A percentile compares a stretch with the other conserved stretches of the same genome.
These are phyloP conservation scores for Meyerozyma sp. DNA, from an alignment of 1,139 yeast species.

Conservation along the genomic window DNA sequence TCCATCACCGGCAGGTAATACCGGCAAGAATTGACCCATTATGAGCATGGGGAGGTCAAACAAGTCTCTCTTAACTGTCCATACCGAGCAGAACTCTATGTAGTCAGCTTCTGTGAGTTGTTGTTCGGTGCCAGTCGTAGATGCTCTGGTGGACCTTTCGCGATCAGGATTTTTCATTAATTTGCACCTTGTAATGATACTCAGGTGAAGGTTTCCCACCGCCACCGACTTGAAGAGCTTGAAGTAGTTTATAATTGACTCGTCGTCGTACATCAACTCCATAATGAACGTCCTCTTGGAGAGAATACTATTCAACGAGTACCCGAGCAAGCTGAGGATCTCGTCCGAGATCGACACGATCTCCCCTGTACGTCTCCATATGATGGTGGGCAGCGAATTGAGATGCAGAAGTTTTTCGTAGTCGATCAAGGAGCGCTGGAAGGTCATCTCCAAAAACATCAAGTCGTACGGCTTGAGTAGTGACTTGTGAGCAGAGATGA, in stretches of 20 bases:
- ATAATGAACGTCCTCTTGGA: constrained; percentile 50
- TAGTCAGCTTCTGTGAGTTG: constrained; percentile 15
- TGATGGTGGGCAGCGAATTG: constrained; percentile 63
- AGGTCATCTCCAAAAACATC: constrained; percentile 60
- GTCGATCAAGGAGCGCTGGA: constrained; percentile 64
- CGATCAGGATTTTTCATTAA: constrained; percentile 26
- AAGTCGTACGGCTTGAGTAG: constrained; percentile 59
- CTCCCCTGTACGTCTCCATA: constrained; percentile 78
- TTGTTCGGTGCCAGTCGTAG: constrained; percentile 2
- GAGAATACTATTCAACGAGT: constrained; percentile 40
- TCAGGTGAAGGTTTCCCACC: constrained; percentile 45
- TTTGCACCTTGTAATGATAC: constrained; percentile 44
- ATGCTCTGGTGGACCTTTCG: constrained; percentile 2
- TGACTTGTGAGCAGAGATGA: constrained; percentile 66
- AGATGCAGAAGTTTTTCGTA: constrained; percentile 56
- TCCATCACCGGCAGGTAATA: constrained; percentile 39
- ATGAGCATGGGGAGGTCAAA: constrained; percentile 76
- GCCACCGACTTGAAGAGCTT: constrained; percentile 45
- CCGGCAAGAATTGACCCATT: constrained; percentile 41
- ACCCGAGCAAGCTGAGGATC: constrained; percentile 58
- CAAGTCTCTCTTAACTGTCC: constrained; percentile 76
- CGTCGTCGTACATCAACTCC: constrained; percentile 47
- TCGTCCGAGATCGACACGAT: constrained; percentile 68
- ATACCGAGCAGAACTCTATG: constrained; percentile 52
- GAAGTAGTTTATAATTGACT: constrained; percentile 39